A percentile compares a stretch with the other conserved stretches of the same genome.
These are phyloP conservation scores for Tilletia horrida DNA, from an alignment of 1,284 basidiomycete species.

Conservation along the genomic window DNA sequence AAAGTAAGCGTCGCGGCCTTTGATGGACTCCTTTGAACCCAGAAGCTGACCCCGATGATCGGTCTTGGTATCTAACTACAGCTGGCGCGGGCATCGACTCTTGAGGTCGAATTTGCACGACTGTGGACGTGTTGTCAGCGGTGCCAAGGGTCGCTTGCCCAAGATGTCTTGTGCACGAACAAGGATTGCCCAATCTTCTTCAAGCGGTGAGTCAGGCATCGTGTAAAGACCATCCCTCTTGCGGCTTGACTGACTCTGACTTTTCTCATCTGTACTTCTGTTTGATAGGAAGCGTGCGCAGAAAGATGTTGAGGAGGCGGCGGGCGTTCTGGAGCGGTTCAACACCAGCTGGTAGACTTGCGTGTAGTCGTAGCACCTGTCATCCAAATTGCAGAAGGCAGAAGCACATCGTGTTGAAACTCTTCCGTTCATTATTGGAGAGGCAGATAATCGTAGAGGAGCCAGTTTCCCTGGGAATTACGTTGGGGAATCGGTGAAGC, in stretches of 20 bases:
- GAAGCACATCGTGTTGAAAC: too few species aligned
- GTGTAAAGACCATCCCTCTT: background rate
- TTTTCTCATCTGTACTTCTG: background rate
- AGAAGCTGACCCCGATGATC: background rate
- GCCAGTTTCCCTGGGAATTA: too few species aligned
- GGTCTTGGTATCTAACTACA: background rate
- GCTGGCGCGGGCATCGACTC: slow-evolving; percentile 37
- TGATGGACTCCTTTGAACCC: background rate
- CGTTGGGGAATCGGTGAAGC: too few species aligned
- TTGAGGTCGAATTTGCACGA: slow-evolving; percentile 51
- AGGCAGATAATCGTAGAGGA: too few species aligned
- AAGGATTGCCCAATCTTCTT: slow-evolving; percentile 98
- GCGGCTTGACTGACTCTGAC: background rate
- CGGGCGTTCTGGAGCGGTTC: slow-evolving; percentile 40
- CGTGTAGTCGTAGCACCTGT: too few species aligned
- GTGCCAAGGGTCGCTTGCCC: slow-evolving; percentile 50
- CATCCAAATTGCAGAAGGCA: too few species aligned
- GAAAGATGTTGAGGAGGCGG: slow-evolving; percentile 47
- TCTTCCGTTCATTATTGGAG: too few species aligned
- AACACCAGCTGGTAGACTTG: slow-evolving; percentile 22
- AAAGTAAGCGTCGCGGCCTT: slow-evolving; percentile 26
- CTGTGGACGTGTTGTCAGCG: slow-evolving; percentile 55
- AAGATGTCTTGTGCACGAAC: slow-evolving; percentile 94
- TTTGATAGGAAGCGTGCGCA: slow-evolving; percentile 36
- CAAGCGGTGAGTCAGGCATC: slow-evolving; percentile 67